Evolutionary conservation across 768 basidiomycete species (phyloP), one percentile per base, ranked within the genome.

Genomic region (Scleroderma bovista): DNA sequence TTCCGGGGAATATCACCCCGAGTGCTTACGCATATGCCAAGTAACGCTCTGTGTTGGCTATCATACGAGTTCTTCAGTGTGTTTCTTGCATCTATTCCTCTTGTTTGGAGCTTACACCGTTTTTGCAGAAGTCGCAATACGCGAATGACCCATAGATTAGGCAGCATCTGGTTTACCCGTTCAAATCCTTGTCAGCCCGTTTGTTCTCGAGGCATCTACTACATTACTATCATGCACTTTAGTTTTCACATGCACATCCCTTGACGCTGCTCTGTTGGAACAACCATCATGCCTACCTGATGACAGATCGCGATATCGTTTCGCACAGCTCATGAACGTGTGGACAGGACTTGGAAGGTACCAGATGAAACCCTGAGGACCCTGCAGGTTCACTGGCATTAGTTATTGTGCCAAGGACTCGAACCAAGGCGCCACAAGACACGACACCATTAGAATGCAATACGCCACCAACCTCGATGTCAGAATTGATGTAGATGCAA

Each of bases 11-110:
- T 98, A 59, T 78, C 91, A 47, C 96, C 96, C 7, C 80, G 96
- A 41, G 83, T 99, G 46, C 71, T 98, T 67, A 95, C 94, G 22
- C 90, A 88, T 60, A 90, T 97, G 84, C 96, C 96, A 6, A 93
- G 90, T 64, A 96, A 95, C 47, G 96, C 96, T 10, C 75, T 99
- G 44, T 95, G 90, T 69, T 99, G 95, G 96, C 73, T 94, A 65
- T 94, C 93, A 47, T 94, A 97, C 62, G 94, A 97, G 69, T 96
- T 95, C 72, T 96, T 96, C 79, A 96, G 93, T 95, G 66, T 72
- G 93, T 84, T 45, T 46, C 43, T 29, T 31, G 47, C 19, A 34
- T 50, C 47, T 16, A 23, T 41, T 23, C 24, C n/a, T 22, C 23
- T 32, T 31, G 29, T 44, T 37, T 11, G 26, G 10, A 12, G 10